Conservation (phyloP, 1,284 basidiomycete species). For the Athelia psychrophila region DNA sequence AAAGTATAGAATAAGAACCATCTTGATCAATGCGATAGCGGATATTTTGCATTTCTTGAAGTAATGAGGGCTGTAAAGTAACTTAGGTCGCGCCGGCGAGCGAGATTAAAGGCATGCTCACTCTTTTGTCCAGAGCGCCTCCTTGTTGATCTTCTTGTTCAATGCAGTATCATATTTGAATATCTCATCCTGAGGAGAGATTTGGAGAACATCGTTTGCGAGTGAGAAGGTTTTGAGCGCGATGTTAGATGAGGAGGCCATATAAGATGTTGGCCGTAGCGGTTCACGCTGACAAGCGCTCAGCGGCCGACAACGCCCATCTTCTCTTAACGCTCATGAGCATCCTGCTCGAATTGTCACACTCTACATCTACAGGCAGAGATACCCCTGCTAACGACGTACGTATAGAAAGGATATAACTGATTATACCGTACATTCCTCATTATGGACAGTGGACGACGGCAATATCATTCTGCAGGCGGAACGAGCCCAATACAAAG, state of each 20-base stretch:
- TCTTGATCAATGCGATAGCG: conserved; percentile 95
- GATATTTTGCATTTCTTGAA: conserved; percentile 96
- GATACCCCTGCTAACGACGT: no score
- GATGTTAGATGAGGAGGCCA: conserved; percentile 26
- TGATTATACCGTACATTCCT: no score
- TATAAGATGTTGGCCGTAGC: not conserved
- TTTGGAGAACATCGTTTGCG: conserved; percentile 72
- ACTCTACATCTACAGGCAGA: no score
- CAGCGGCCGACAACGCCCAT: no score
- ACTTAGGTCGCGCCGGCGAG: conserved; percentile 2
- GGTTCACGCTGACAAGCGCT: no score
- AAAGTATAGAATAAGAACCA: conserved; percentile 55
- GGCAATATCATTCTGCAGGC: no score
- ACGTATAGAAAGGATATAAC: no score
- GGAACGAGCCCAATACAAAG: no score
- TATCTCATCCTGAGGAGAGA: conserved; percentile 76
- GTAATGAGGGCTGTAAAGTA: conserved; percentile 70
- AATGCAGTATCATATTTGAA: conserved; percentile 77
- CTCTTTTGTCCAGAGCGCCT: conserved; percentile 89
- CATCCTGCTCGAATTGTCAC: no score
- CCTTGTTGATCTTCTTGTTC: conserved; percentile 68
- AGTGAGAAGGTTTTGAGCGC: conserved; percentile 85
- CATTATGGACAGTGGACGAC: no score
- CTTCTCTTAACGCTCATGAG: no score
- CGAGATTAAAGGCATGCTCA: conserved; percentile 28